Conservation (phyloP, 1,139 yeast species). For the Saccharomyces uvarum region DNA sequence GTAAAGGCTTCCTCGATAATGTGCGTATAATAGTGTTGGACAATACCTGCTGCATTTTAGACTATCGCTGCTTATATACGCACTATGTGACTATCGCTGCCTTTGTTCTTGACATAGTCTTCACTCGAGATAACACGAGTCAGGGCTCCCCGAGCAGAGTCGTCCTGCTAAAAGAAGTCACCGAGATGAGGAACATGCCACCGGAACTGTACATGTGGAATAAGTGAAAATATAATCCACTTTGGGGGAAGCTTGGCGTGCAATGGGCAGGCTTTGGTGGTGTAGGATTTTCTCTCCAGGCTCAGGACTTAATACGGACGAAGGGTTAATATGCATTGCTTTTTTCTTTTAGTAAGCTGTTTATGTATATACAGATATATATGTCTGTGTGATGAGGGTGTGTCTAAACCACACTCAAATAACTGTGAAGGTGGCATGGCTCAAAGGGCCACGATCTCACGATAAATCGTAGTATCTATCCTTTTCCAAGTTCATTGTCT, state of each 20-base stretch:
- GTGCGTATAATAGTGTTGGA: background rate
- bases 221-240: conserved; percentile 7
- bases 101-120: background rate
- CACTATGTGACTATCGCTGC: background rate
- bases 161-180: conserved; percentile 18
- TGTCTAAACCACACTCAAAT: background rate
- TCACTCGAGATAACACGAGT: background rate
- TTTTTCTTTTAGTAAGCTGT: background rate
- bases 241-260: background rate
- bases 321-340: background rate
- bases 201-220: conserved; percentile 19
- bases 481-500: conserved; percentile 42
- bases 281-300: background rate
- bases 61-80: background rate
- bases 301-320: background rate
- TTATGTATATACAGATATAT: background rate
- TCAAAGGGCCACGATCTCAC: conserved; percentile 4
- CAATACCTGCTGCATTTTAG: background rate
- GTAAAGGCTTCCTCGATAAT: background rate
- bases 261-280: background rate
- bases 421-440: background rate
- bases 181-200: conserved; percentile 8
- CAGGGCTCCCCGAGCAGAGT: conserved; percentile 3
- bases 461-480: conserved; percentile 43
- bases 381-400: background rate